A percentile compares a stretch with the other conserved stretches of the same genome.
These are phyloP conservation scores for Phaseolus coccineus DNA, from an alignment of 331 rosid species.

Conservation along the genomic window DNA sequence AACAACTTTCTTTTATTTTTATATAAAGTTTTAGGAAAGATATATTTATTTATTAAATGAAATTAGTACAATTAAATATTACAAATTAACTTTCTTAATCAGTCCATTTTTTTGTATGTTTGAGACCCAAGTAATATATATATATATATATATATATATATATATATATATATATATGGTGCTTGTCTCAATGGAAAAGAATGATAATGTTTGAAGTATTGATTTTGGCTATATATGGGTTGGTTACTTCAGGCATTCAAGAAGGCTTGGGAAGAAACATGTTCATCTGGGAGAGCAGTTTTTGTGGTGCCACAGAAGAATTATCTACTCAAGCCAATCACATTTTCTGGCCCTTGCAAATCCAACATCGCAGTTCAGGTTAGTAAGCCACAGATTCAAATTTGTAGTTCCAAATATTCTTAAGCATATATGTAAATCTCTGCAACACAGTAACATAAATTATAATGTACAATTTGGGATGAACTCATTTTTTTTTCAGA, in stretches of 20 bases:
- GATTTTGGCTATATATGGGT: background rate
- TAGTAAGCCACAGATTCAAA: background rate
- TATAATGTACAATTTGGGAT: conserved; percentile 6
- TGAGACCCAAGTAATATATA: too few relatives aligned
- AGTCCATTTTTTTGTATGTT: too few relatives aligned
- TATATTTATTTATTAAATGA: too few relatives aligned
- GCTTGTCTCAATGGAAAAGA: background rate
- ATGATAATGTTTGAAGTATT: background rate
- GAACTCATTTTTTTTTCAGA: conserved; percentile 32
- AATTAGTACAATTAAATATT: too few relatives aligned
- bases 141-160: too few relatives aligned
- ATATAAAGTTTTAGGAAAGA: too few relatives aligned
- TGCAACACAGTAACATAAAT: background rate
- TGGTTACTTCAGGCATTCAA: conserved; percentile 59
- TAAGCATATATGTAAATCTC: background rate
- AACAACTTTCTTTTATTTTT: too few relatives aligned
- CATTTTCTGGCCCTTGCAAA: conserved; percentile 74
- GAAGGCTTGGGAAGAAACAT: conserved; percentile 69
- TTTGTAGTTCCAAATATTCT: background rate
- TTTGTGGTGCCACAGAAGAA: conserved; percentile 55
- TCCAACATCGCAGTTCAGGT: conserved; percentile 58
- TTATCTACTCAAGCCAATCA: conserved; percentile 62
- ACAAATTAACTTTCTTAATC: too few relatives aligned
- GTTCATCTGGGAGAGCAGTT: conserved; percentile 51
- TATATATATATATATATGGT: too few relatives aligned